A percentile compares a stretch with the other conserved stretches of the same genome.
Evolutionary conservation across 495 filamentous ascomycete genomes (phyloP).

Genomic region (Daldinia loculata): DNA sequence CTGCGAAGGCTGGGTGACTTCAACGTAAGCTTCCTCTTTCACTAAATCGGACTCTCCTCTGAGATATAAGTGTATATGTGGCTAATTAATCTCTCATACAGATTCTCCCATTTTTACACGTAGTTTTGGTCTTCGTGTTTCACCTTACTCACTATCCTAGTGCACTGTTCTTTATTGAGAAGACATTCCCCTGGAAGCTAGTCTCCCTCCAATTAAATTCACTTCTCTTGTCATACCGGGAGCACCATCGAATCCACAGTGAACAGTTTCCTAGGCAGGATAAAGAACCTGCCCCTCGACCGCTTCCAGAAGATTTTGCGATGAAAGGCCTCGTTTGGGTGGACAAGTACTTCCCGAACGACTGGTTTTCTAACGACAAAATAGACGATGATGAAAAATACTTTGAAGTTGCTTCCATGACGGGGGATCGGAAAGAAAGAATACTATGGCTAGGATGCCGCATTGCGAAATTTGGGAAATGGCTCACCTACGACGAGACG

Average conservation of each 20-base stretch:
- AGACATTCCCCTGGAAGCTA: conserved; percentile 70
- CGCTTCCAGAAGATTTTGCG: conserved; percentile 84
- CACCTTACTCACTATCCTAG: conserved; percentile 61
- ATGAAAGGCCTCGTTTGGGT: conserved; percentile 81
- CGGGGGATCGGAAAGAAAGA: conserved; percentile 71
- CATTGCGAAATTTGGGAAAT: conserved; percentile 57
- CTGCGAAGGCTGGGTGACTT: conserved; percentile 68
- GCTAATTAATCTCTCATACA: conserved; percentile 11
- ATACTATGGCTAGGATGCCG: conserved; percentile 74
- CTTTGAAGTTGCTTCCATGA: conserved; percentile 72
- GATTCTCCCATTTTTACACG: conserved; percentile 72
- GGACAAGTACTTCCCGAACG: conserved; percentile 69
- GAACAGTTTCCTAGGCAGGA: conserved; percentile 62
- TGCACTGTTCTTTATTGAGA: conserved; percentile 57
- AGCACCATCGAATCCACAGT: conserved; percentile 55
- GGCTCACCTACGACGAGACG: conserved; percentile 48
- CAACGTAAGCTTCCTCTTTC: conserved; percentile 48
- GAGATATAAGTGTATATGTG: neutral
- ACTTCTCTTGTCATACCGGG: conserved; percentile 56
- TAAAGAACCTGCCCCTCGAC: conserved; percentile 59
- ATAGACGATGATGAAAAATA: conserved; percentile 81
- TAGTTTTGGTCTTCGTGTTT: conserved; percentile 73
- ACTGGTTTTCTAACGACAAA: conserved; percentile 73
- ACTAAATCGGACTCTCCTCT: neutral
- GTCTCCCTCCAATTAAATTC: conserved; percentile 73